Evolutionary conservation across 306 rosid genomes (phyloP), one percentile per base, ranked within the genome.

Genomic region (Abrus pulchellus): DNA sequence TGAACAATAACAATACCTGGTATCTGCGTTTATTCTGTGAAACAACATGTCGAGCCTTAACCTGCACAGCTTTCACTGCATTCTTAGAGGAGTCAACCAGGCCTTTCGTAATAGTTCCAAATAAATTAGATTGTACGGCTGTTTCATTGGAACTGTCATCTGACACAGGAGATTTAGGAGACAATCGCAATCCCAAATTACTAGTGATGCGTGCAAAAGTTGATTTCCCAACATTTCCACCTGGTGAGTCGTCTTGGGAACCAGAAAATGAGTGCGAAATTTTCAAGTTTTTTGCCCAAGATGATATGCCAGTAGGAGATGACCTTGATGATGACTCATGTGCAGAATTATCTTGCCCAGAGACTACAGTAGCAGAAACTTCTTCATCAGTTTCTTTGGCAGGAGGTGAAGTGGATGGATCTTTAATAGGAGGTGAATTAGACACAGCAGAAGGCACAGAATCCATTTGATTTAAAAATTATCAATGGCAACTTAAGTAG

Each of bases 1-100:
- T 54, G 80, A 59, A 83, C 61, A 55, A 67, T 67, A 32, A 70
- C 36, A 75, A 57, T 82, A 95, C 99, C 98, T 96, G 98, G 80
- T 96, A 96, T 85, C 99, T 89, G 84, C 98, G 94, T 80, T 96
- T 96, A 81, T 96, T 96, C 85, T 93, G 99, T 74, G 99, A 96
- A 76, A 96, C 99, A 76, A 65, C 97, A 87, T 96, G 99, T 4
- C 99, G 93, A 53, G 98, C 99, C 87, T 90, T 96, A 68, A 92
- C 97, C 88, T 96, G 99, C 75, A 96, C 98, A 76, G 99, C 98
- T 86, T 96, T 96, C 86, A 96, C 97, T 6, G 98, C 99, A 87
- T 82, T 96, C 88, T 71, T 93, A 28, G 99, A 96, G 72, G 98
- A 82, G 82, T 96, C 98, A 56, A 93, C 97, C 40, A 96, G 79